These are phyloP conservation scores for Hypholoma sublateritium DNA, from an alignment of 768 basidiomycete genomes.

Conservation along the genomic window DNA sequence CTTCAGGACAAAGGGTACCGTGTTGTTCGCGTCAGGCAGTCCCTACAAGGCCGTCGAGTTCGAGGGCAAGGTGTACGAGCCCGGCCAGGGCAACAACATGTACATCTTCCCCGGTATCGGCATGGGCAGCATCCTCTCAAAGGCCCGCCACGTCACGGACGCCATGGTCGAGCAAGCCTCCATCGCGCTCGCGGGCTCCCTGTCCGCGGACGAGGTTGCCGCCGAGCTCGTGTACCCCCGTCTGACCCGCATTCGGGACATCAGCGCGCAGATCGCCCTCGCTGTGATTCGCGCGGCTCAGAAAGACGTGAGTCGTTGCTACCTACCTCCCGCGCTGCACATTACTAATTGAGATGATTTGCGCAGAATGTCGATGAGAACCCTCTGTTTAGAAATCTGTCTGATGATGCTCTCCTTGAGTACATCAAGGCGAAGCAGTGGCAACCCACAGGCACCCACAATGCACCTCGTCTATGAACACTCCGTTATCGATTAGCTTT, in stretches of 20 bases:
- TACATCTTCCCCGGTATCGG: conserved; percentile 67
- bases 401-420: conserved; percentile 45
- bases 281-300: conserved; percentile 68
- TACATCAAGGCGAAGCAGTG: conserved; percentile 59
- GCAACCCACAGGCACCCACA: conserved; percentile 37
- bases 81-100: conserved; percentile 85
- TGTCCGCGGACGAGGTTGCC: conserved; percentile 54
- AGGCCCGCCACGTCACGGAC: conserved; percentile 61
- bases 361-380: conserved; percentile 46
- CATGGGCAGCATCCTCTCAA: conserved; percentile 58
- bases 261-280: conserved; percentile 60
- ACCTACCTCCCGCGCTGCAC: neutral
- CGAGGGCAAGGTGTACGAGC: conserved; percentile 49
- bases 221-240: conserved; percentile 68
- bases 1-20: conserved; percentile 58
- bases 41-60: conserved; percentile 59
- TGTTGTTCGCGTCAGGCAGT: conserved; percentile 73
- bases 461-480: conserved; percentile 29
- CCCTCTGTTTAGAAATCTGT: conserved; percentile 42
- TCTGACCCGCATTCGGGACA: conserved; percentile 61
- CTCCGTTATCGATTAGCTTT: neutral
- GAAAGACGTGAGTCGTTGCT: conserved; percentile 45
- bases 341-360: neutral
- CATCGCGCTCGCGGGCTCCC: conserved; percentile 56
- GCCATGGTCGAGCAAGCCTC: conserved; percentile 69